Base-by-base conservation (phyloP, 257 asterid genomes). In the Eucommia ulmoides region DNA sequence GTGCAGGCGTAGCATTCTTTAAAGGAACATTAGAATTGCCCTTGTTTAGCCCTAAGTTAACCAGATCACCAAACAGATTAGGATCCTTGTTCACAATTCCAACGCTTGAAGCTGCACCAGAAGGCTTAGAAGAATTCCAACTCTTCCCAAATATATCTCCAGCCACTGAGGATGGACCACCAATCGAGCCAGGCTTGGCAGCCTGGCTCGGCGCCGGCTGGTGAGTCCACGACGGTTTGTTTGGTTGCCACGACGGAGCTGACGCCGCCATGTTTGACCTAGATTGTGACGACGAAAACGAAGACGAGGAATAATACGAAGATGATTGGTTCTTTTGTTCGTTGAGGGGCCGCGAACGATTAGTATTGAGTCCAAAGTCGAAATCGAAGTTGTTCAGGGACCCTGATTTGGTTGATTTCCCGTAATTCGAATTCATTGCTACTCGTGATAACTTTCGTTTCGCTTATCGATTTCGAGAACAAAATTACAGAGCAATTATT, bases 111-210 rank as follows among this genome's bases (percentile, higher is more conserved):
- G 57, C 62, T 11, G 72, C 38, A 24, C 29, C 49, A 17, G 61
- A 33, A 52, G 74, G 53, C 15, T 44, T 61, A 1, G 77, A 59
- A 2, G 96, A 82, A 53, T 62, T 71, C 98, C 98, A 89, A 70
- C 64, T 89, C 80, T 80, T 85, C 33, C 98, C 98, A 19, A 64
- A 73, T 23, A 85, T 85, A 56, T 89, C 98, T 16, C 98, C 98
- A 46, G 75, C 94, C 98, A 89, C 82, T 0, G 98, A 76, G 0
- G 89, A 29, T 17, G 91, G 84, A 8, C 94, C 86, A 22, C 78
- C 51, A 23, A 71, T 20, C 19, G 93, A 61, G 23, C 78, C 88
- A 0, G 49, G 21, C 59, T 45, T 56, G 23, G 64, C 64, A 33
- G 93, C 41, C 25, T 69, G 81, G 41, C 48, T 53, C 18, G 83